phyloP scores from a whole-genome alignment of 768 basidiomycete genomes.

The Podaxis rugospora region DNA sequence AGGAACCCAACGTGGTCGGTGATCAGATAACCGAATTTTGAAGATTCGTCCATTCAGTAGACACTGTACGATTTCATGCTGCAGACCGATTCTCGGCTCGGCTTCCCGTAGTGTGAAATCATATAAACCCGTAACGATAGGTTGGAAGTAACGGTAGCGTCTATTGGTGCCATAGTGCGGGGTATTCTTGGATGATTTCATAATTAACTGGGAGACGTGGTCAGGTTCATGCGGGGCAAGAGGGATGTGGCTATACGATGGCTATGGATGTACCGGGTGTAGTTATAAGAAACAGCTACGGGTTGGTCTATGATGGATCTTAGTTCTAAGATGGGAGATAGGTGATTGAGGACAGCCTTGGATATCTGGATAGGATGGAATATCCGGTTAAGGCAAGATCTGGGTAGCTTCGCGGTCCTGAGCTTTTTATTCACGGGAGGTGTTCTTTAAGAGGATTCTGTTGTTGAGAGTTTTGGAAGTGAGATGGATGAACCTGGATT shows the following conservation, averaged over 20 bases:
- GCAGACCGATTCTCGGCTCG: background rate
- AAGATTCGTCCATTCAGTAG: background rate
- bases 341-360: background rate
- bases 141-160: background rate
- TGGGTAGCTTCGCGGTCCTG: background rate
- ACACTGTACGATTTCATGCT: background rate
- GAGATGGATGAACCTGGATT: background rate
- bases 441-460: background rate
- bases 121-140: background rate
- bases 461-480: background rate
- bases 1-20: background rate
- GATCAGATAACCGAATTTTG: background rate
- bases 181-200: constrained; percentile 5
- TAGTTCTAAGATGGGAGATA: background rate
- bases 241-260: background rate
- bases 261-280: background rate
- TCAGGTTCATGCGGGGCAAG: background rate
- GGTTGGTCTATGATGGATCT: background rate
- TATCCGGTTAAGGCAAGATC: background rate
- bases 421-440: constrained; percentile 1
- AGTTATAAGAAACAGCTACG: background rate
- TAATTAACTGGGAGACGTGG: background rate
- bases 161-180: background rate
- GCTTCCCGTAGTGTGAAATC: background rate
- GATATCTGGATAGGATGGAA: background rate